phyloP scores from a whole-genome alignment of 2,329 filamentous ascomycete species.

The Sphaerulina populicola region DNA sequence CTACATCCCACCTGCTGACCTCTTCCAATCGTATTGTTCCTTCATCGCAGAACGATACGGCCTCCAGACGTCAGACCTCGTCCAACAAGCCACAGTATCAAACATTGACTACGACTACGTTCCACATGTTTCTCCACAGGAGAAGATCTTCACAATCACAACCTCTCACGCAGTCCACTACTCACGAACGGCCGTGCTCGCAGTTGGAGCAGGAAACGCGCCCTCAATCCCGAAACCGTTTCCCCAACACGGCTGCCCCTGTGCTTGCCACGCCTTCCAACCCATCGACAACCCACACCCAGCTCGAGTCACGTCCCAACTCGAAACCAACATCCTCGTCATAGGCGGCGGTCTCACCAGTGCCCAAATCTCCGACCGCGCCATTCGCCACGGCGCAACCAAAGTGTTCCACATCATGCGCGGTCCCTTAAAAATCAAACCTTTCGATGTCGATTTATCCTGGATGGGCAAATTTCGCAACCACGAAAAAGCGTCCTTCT shows the following conservation, averaged over 20 bases:
- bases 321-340: constrained; percentile 57
- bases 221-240: constrained; percentile 43
- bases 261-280: constrained; percentile 58
- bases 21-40: constrained; percentile 39
- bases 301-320: constrained; percentile 42
- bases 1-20: constrained; percentile 34
- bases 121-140: constrained; percentile 36
- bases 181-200: constrained; percentile 58
- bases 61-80: constrained; percentile 44
- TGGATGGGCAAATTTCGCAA: constrained; percentile 83
- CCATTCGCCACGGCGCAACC: constrained; percentile 52
- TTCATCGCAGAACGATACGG: constrained; percentile 36
- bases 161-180: constrained; percentile 46
- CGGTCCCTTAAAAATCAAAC: constrained; percentile 51
- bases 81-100: constrained; percentile 53
- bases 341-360: constrained; percentile 70
- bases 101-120: constrained; percentile 54
- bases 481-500: constrained; percentile 66
- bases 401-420: constrained; percentile 66
- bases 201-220: constrained; percentile 59
- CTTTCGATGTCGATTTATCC: constrained; percentile 65
- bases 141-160: constrained; percentile 56
- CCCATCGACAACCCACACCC: constrained; percentile 38
- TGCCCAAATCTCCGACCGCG: constrained; percentile 61
- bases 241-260: constrained; percentile 35